phyloP scores from a whole-genome alignment of 1,284 basidiomycete genomes.

The Moesziomyces globuligerus region DNA sequence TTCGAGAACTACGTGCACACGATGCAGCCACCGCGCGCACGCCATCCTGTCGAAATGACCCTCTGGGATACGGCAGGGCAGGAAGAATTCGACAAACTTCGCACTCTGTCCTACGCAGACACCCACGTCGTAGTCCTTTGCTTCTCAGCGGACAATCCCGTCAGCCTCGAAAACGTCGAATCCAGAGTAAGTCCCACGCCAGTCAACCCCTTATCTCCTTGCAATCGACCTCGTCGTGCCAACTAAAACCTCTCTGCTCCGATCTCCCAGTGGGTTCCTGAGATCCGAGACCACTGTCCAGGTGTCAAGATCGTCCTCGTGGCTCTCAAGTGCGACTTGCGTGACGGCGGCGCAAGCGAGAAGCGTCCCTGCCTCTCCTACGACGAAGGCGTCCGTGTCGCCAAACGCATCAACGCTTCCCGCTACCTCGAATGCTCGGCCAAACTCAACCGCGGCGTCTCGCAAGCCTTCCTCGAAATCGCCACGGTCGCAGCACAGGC shows the following conservation, averaged over 20 bases:
- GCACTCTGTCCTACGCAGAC: slow-evolving; percentile 91
- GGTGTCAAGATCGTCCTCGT: slow-evolving; percentile 80
- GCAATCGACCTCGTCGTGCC: too few relatives aligned
- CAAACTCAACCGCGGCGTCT: slow-evolving; percentile 91
- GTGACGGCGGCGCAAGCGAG: slow-evolving; percentile 78
- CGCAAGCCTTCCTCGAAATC: slow-evolving; percentile 77
- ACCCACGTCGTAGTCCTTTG: slow-evolving; percentile 76
- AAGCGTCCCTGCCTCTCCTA: slow-evolving; percentile 83
- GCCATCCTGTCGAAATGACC: slow-evolving; percentile 84
- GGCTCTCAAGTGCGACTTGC: slow-evolving; percentile 89
- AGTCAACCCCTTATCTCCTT: too few relatives aligned
- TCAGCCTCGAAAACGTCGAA: slow-evolving; percentile 84
- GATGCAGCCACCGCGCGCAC: slow-evolving; percentile 70
- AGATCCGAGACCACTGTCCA: slow-evolving; percentile 84
- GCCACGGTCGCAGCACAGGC: slow-evolving; percentile 17
- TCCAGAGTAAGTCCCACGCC: slow-evolving; percentile 75
- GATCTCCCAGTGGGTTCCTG: slow-evolving; percentile 79
- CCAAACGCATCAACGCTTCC: slow-evolving; percentile 34
- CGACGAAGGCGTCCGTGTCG: slow-evolving; percentile 73
- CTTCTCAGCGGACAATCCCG: slow-evolving; percentile 70
- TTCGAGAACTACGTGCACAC: slow-evolving; percentile 85
- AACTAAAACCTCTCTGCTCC: background rate
- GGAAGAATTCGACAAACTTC: slow-evolving; percentile 92
- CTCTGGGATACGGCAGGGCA: slow-evolving; percentile 98
- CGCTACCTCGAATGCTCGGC: slow-evolving; percentile 81